Percentiles rank a stretch among this genome's conserved stretches.
Evolutionary conservation across 768 basidiomycete species (phyloP).

Genomic region (Porpolomopsis calyptriformis): DNA sequence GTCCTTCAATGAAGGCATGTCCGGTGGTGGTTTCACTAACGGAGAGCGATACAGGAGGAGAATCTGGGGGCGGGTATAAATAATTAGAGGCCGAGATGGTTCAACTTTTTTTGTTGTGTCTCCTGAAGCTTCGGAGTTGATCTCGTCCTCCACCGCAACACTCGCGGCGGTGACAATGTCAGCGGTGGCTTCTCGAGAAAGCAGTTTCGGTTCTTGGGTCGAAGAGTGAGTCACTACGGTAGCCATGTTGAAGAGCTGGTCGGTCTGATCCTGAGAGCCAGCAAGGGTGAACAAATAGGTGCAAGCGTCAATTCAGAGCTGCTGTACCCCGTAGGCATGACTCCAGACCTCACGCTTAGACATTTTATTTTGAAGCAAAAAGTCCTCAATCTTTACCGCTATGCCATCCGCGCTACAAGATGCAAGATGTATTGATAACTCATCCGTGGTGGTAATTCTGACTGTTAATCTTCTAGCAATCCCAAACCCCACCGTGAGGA

Average conservation of each 20-base stretch:
- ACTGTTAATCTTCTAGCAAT: slow-evolving; percentile 35
- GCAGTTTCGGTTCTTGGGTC: slow-evolving; percentile 6
- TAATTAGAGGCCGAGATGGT: slow-evolving; percentile 38
- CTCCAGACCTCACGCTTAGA: slow-evolving; percentile 43
- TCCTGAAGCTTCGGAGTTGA: slow-evolving; percentile 14
- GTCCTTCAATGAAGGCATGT: slow-evolving; percentile 74
- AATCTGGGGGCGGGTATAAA: slow-evolving; percentile 62
- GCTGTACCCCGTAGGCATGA: too few relatives aligned
- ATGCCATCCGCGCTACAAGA: slow-evolving; percentile 58
- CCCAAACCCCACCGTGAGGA: slow-evolving; percentile 46
- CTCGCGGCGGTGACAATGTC: slow-evolving; percentile 18
- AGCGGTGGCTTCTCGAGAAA: slow-evolving; percentile 1
- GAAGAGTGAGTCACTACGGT: neutral
- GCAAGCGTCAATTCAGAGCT: too few relatives aligned
- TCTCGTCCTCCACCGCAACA: slow-evolving; percentile 21
- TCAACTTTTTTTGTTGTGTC: slow-evolving; percentile 20
- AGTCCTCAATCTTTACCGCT: slow-evolving; percentile 53
- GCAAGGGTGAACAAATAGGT: slow-evolving; percentile 1
- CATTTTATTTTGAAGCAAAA: slow-evolving; percentile 65
- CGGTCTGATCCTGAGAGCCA: too few relatives aligned
- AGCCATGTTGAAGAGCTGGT: neutral
- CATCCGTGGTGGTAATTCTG: neutral
- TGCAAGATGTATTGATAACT: slow-evolving; percentile 28
- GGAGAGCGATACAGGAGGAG: slow-evolving; percentile 66
- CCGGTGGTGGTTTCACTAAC: slow-evolving; percentile 54